Percentiles rank a stretch among this genome's conserved stretches.
Conservation (phyloP, 2,329 filamentous ascomycete species). For the Neurospora sp. region DNA sequence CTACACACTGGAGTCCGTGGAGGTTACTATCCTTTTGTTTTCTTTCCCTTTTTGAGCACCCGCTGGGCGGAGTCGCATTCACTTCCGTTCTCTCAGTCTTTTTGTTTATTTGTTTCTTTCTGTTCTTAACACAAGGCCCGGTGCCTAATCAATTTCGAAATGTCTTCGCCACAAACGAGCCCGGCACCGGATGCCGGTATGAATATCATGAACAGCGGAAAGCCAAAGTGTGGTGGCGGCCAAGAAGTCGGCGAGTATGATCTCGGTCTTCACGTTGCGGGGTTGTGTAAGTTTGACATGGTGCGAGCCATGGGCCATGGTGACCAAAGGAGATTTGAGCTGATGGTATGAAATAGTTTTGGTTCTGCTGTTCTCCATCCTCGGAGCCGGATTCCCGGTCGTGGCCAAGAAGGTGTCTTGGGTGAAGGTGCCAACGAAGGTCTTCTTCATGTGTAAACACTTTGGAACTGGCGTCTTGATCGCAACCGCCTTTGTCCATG, state of each 20-base stretch:
- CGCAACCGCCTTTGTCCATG: constrained; percentile 64
- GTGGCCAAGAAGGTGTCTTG: constrained; percentile 45
- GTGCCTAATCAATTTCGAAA: neutral
- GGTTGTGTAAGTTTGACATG: constrained; percentile 28
- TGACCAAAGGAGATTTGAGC: neutral
- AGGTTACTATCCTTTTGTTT: constrained; percentile 4
- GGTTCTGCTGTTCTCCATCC: constrained; percentile 29
- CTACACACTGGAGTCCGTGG: neutral
- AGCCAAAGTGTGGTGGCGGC: constrained; percentile 31
- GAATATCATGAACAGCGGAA: constrained; percentile 19
- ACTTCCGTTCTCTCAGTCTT: neutral
- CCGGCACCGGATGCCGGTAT: constrained; percentile 3
- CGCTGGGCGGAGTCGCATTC: neutral
- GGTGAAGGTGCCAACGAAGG: constrained; percentile 44
- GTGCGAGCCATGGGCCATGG: neutral
- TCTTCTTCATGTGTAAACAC: constrained; percentile 54
- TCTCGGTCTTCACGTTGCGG: constrained; percentile 29
- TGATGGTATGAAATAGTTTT: constrained; percentile 23
- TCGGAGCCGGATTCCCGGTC: constrained; percentile 42
- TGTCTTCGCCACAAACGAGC: constrained; percentile 1
- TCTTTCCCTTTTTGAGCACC: neutral
- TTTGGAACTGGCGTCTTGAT: constrained; percentile 64
- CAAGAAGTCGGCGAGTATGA: constrained; percentile 30
- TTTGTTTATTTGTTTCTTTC: neutral
- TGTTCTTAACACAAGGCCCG: neutral